These are phyloP conservation scores for Viola pubescens DNA, from an alignment of 441 rosid species.

Conservation along the genomic window DNA sequence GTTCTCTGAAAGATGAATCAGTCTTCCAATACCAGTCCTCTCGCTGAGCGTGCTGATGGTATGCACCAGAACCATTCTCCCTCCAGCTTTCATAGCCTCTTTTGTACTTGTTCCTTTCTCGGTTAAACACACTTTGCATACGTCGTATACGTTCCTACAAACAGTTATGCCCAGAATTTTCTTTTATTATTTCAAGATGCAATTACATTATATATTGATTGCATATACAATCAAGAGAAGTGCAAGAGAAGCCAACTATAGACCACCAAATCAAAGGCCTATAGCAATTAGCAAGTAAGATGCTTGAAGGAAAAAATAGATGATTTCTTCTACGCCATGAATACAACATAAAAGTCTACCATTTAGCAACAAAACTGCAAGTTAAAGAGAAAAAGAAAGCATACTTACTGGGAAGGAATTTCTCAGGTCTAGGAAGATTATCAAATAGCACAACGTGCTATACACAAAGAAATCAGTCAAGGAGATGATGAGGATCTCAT, in stretches of 20 bases:
- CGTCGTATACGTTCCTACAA: conserved; percentile 88
- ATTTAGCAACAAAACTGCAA: no score
- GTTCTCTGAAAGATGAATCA: conserved; percentile 55
- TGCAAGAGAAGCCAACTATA: background rate
- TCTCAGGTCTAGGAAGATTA: no score
- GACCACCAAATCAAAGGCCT: conserved; percentile 6
- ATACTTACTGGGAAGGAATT: no score
- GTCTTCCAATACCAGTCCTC: conserved; percentile 98
- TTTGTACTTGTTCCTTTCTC: conserved; percentile 66
- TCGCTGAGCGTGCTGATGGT: conserved; percentile 82
- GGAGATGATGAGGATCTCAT: no score
- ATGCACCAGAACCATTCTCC: conserved; percentile 50
- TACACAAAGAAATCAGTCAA: no score
- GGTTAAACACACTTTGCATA: conserved; percentile 91
- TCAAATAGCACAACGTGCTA: no score
- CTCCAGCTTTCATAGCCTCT: conserved; percentile 78
- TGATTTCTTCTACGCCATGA: no score
- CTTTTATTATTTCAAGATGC: no score
- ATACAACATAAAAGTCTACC: no score
- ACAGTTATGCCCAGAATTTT: background rate
- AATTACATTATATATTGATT: conserved; percentile 1
- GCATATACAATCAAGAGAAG: background rate
- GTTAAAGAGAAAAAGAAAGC: no score
- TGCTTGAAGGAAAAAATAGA: background rate
- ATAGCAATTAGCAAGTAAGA: background rate